Base-by-base conservation (phyloP, 164 flowering plant genomes). In the Saururus chinensis region DNA sequence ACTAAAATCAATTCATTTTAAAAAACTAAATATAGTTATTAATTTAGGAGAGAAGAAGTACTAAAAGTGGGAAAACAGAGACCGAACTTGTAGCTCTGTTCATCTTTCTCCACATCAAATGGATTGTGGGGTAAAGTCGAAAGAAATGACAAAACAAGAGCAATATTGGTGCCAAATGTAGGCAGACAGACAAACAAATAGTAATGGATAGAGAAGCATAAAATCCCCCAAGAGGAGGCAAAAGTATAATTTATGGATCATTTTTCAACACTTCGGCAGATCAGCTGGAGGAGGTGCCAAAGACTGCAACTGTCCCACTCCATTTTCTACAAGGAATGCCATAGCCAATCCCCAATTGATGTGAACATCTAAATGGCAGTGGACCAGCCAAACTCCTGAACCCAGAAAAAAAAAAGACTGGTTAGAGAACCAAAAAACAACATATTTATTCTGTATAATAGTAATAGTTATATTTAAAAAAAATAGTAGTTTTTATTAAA, bases 301-400 rank as follows among this genome's bases (percentile, higher is more conserved):
- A 10, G 82, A 42, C 60, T 85, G 64, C 65, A 79, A 58, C 45
- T 75, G 71, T 11, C 85, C 82, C 37, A 74, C 63, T 21, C 95
- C 96, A 68, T 89, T 67, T 37, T 87, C 89, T 3, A 87, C 92
- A 58, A 89, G 56, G 74, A 87, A 85, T 24, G 79, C 86, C 89
- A 74, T 85, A 23, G 88, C 89, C 70, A 89, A 56, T 19, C 96
- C 96, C 96, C 95, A 89, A 1, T 68, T 68, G 22, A 85, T 80
- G 53, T 89, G 96, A 53, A 81, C 81, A 61, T 89, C 96, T 73
- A 87, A 68, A 68, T 89, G 96, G 64, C 96, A 87, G 59, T 89
- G 96, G 95, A 89, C 71, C 40, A 89, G 23, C 96, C 96, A 89
- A 25, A 73, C 82, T 25, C 96, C 96, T 88, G 79, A 53, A 42